Conservation (phyloP, 768 basidiomycete species). For the Ramaria sp. region DNA sequence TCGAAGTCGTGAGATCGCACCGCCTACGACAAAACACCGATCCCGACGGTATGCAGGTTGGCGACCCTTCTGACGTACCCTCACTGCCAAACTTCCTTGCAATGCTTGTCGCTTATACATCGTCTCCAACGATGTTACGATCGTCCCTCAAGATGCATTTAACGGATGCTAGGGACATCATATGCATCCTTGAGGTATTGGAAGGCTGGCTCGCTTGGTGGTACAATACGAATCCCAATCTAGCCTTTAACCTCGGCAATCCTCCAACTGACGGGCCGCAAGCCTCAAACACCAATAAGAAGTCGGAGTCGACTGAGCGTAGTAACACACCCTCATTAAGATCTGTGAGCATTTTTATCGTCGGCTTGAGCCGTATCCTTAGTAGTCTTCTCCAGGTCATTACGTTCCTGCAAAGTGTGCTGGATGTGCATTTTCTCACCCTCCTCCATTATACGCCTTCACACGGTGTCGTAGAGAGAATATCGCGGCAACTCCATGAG, state of each 20-base stretch:
- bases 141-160: conserved; percentile 42
- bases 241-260: neutral
- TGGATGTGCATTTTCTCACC: conserved; percentile 63
- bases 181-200: conserved; percentile 34
- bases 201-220: conserved; percentile 37
- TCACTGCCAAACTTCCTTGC: conserved; percentile 28
- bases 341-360: neutral
- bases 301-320: neutral
- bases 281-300: neutral
- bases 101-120: conserved; percentile 29
- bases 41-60: conserved; percentile 28
- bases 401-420: conserved; percentile 48
- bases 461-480: conserved; percentile 37
- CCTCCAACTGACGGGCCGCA: neutral
- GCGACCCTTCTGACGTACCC: conserved; percentile 21
- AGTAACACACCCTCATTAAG: conserved; percentile 1
- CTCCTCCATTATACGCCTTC: conserved; percentile 56
- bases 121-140: conserved; percentile 31
- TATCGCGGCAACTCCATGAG: conserved; percentile 42
- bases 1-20: conserved; percentile 30
- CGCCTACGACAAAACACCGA: conserved; percentile 14
- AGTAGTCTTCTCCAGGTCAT: conserved; percentile 33
- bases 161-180: conserved; percentile 37
- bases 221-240: conserved; percentile 17
- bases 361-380: neutral